These are phyloP conservation scores for Oryza rufipogon DNA, from an alignment of 176 grass and related monocot species.

Conservation along the genomic window DNA sequence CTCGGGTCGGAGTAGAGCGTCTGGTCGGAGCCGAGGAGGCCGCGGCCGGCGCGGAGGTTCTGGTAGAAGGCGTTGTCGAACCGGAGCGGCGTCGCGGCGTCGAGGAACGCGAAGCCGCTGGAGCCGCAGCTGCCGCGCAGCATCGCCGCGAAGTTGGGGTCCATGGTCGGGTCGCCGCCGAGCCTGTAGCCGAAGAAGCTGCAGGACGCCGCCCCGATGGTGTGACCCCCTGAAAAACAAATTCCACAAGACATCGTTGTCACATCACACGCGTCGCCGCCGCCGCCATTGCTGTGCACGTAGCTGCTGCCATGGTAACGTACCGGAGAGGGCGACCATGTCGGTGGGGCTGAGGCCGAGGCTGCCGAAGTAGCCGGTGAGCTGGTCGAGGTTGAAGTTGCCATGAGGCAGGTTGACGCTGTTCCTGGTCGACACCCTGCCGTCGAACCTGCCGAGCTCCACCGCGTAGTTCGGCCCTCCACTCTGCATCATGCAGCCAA, in stretches of 20 bases:
- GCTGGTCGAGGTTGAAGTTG: constrained; percentile 58
- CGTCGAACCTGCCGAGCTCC: constrained; percentile 71
- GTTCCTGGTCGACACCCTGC: constrained; percentile 44
- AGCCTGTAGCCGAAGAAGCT: constrained; percentile 45
- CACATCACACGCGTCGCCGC: no score
- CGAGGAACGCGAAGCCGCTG: constrained; percentile 53
- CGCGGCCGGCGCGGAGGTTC: constrained; percentile 52
- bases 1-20: constrained; percentile 54
- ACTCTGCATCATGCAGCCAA: constrained; percentile 40
- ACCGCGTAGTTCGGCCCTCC: constrained; percentile 68
- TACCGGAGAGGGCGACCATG: constrained; percentile 74
- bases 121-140: constrained; percentile 34
- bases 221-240: constrained; percentile 50
- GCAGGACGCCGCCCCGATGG: constrained; percentile 55
- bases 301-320: not conserved
- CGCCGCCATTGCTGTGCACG: not conserved
- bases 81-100: constrained; percentile 37
- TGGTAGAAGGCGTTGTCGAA: constrained; percentile 71
- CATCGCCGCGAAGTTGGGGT: constrained; percentile 38
- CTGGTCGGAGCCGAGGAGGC: constrained; percentile 70
- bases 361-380: constrained; percentile 57
- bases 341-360: constrained; percentile 64
- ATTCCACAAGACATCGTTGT: not conserved
- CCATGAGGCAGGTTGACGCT: constrained; percentile 63
- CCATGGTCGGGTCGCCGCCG: constrained; percentile 39